Conservation (phyloP, 306 rosid genomes). For the Vachellia collinsii region DNA sequence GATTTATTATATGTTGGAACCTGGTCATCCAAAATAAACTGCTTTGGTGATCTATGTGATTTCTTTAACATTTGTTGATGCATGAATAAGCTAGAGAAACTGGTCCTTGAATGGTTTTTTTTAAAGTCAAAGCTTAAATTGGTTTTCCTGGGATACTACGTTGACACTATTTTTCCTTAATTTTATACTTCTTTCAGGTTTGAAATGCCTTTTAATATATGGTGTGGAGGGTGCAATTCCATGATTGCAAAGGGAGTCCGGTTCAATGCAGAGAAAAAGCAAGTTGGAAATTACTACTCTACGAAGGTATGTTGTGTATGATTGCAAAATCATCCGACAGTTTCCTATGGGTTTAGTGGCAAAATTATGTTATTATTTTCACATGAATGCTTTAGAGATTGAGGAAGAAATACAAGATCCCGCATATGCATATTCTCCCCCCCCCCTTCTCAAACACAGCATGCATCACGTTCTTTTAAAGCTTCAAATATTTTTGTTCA, state of each 20-base stretch:
- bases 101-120: background rate
- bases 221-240: slow-evolving; percentile 98
- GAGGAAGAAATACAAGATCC: background rate
- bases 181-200: slow-evolving; percentile 53
- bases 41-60: slow-evolving; percentile 9
- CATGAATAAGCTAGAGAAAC: background rate
- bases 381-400: background rate
- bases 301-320: slow-evolving; percentile 52
- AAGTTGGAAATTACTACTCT: slow-evolving; percentile 65
- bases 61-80: slow-evolving; percentile 9
- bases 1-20: background rate
- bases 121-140: background rate
- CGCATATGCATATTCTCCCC: background rate
- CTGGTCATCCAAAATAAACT: slow-evolving; percentile 3
- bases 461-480: slow-evolving; percentile 1
- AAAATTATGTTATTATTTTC: slow-evolving; percentile 10
- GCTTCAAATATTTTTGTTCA: background rate
- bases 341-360: background rate
- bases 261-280: slow-evolving; percentile 95
- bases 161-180: background rate
- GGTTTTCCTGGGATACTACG: background rate
- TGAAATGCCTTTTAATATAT: slow-evolving; percentile 93
- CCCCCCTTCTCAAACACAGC: background rate
- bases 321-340: slow-evolving; percentile 18
- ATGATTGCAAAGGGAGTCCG: slow-evolving; percentile 99